phyloP scores from a whole-genome alignment of 192 early-diverging fungal genomes.

The Backusella australiensis region DNA sequence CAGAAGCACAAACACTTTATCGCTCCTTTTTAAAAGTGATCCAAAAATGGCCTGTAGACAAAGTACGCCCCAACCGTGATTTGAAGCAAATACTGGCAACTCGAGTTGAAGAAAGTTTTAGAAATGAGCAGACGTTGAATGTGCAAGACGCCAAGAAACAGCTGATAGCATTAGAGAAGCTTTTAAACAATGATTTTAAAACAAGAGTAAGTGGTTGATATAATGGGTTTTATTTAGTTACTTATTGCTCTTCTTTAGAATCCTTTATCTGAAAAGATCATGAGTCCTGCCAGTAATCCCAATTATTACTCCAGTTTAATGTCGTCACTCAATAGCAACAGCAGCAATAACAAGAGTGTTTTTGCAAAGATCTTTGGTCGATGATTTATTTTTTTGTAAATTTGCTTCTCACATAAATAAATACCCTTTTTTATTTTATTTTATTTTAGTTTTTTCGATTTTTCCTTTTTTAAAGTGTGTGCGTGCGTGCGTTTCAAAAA shows the following conservation, averaged over 20 bases:
- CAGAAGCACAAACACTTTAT: slow-evolving; percentile 44
- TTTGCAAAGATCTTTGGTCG: slow-evolving; percentile 17
- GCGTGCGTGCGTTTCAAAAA: no score
- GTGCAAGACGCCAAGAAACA: slow-evolving; percentile 41
- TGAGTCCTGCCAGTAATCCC: slow-evolving; percentile 52
- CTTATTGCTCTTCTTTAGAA: slow-evolving; percentile 31
- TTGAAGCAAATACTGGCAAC: slow-evolving; percentile 57
- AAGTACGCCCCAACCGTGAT: slow-evolving; percentile 67
- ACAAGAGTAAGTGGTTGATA: slow-evolving; percentile 36
- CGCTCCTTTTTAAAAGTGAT: slow-evolving; percentile 57
- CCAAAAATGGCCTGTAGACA: slow-evolving; percentile 63
- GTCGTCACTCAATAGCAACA: slow-evolving; percentile 46
- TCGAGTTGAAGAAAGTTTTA: slow-evolving; percentile 49
- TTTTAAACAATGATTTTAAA: slow-evolving; percentile 52
- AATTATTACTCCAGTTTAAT: slow-evolving; percentile 53
- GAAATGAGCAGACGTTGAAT: slow-evolving; percentile 31
- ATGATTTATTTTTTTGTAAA: background rate
- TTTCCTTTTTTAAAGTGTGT: background rate
- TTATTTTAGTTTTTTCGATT: background rate
- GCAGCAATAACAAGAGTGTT: slow-evolving; percentile 42
- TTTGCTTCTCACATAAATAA: background rate
- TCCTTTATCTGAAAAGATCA: slow-evolving; percentile 53
- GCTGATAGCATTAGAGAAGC: slow-evolving; percentile 42
- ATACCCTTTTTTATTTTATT: background rate
- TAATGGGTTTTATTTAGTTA: no score